phyloP scores from a whole-genome alignment of 176 grass and related monocot genomes.

The Zoysia pacifica region DNA sequence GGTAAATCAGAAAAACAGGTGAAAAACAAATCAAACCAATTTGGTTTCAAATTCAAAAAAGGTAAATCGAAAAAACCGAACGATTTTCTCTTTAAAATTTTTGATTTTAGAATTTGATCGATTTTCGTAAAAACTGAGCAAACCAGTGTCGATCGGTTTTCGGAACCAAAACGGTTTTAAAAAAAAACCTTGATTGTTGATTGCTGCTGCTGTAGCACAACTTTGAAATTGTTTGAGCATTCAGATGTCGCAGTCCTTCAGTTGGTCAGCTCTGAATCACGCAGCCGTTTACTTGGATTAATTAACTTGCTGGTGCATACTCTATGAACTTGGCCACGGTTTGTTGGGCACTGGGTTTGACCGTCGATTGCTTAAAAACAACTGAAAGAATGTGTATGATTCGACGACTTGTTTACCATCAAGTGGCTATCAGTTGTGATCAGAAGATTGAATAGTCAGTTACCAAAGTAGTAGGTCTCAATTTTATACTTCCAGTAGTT shows the following conservation, averaged over 20 bases:
- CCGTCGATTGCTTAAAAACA: not conserved
- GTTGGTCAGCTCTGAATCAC: not conserved
- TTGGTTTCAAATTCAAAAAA: too few relatives aligned
- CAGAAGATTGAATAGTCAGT: not conserved
- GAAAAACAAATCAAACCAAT: too few relatives aligned
- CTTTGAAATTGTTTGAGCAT: not conserved
- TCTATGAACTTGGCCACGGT: not conserved
- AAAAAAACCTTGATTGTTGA: not conserved
- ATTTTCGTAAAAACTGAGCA: too few relatives aligned
- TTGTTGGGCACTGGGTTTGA: not conserved
- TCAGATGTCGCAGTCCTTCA: conserved; percentile 1
- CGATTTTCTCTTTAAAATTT: too few relatives aligned
- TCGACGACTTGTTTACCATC: not conserved
- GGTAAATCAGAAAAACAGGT: too few relatives aligned
- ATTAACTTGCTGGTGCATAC: not conserved
- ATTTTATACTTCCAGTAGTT: too few relatives aligned
- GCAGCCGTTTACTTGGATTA: conserved; percentile 23
- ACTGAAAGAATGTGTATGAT: not conserved
- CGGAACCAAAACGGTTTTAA: not conserved
- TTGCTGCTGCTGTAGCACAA: too few relatives aligned
- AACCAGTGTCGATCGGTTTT: too few relatives aligned
- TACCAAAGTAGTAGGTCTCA: not conserved
- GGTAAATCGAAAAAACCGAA: too few relatives aligned
- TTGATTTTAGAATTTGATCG: too few relatives aligned
- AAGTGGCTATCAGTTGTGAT: not conserved